A percentile compares a stretch with the other conserved stretches of the same genome.
These are phyloP conservation scores for Hanseniaspora gamundiae DNA, from an alignment of 1,139 yeast species.

Conservation along the genomic window DNA sequence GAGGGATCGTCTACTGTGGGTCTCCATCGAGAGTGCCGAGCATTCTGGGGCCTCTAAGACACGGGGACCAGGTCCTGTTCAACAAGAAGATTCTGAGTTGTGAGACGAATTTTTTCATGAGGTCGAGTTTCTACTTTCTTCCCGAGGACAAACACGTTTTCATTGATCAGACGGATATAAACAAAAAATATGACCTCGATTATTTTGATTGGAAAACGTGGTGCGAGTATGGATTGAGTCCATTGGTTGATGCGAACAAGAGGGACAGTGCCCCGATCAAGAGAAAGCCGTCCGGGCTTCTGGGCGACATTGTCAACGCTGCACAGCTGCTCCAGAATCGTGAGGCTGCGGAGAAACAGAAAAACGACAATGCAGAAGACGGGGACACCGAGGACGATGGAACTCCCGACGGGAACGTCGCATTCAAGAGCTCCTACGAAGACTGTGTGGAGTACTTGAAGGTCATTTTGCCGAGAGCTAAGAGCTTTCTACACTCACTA, in stretches of 20 bases:
- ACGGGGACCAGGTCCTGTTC: conserved; percentile 68
- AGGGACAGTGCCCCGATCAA: conserved; percentile 1
- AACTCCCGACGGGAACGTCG: conserved; percentile 2
- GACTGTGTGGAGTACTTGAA: conserved; percentile 55
- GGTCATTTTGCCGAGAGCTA: conserved; percentile 50
- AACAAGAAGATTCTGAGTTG: conserved; percentile 66
- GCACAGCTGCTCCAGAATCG: neutral
- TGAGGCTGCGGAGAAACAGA: neutral
- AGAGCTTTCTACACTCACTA: conserved; percentile 45
- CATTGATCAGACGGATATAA: conserved; percentile 5
- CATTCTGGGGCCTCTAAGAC: conserved; percentile 72
- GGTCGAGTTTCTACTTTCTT: conserved; percentile 66
- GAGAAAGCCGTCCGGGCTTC: conserved; percentile 3
- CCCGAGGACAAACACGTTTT: conserved; percentile 33
- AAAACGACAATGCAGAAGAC: conserved; percentile 1
- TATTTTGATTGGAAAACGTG: conserved; percentile 71
- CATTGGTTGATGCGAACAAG: conserved; percentile 43
- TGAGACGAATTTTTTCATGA: conserved; percentile 79
- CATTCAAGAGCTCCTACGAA: conserved; percentile 32
- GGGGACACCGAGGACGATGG: neutral
- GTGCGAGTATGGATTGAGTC: conserved; percentile 66
- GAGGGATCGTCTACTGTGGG: conserved; percentile 73
- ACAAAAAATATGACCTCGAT: conserved; percentile 42
- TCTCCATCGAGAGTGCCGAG: conserved; percentile 77
- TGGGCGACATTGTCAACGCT: neutral